phyloP scores from a whole-genome alignment of 2,329 filamentous ascomycete species.

The Mycosphaerelloides madeirae region DNA sequence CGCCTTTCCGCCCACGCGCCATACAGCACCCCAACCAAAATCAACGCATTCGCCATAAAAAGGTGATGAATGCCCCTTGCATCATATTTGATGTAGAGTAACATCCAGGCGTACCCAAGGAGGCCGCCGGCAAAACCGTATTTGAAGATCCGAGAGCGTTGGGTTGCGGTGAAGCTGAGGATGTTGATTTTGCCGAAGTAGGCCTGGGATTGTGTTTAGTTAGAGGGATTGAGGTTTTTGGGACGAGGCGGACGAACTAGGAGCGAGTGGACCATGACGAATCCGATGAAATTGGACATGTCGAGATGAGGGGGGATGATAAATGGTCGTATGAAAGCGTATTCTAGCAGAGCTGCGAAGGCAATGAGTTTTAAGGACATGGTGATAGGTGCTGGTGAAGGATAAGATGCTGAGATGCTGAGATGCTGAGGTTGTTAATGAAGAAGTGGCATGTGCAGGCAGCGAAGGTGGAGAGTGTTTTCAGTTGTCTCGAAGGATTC shows the following conservation, averaged over 20 bases:
- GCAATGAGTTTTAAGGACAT: slow-evolving; percentile 13
- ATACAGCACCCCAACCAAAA: slow-evolving; percentile 11
- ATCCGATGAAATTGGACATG: slow-evolving; percentile 16
- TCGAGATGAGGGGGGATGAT: slow-evolving; percentile 9
- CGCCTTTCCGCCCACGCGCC: slow-evolving; percentile 9
- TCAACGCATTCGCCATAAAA: slow-evolving; percentile 14
- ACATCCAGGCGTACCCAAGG: slow-evolving; percentile 17
- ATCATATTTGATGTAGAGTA: slow-evolving; percentile 10
- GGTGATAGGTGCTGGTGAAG: too few species aligned
- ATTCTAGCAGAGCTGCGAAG: slow-evolving; percentile 14
- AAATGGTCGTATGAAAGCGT: slow-evolving; percentile 16
- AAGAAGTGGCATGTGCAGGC: background rate
- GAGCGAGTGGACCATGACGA: slow-evolving; percentile 9
- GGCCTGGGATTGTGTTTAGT: slow-evolving; percentile 9
- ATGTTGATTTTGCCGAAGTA: slow-evolving; percentile 16
- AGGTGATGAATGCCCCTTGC: slow-evolving; percentile 15
- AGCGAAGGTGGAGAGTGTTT: background rate
- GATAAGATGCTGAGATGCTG: background rate
- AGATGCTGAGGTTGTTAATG: background rate
- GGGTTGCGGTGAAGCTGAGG: slow-evolving; percentile 8
- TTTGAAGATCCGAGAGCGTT: slow-evolving; percentile 4
- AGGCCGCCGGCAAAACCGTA: slow-evolving; percentile 13
- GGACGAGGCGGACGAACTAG: background rate
- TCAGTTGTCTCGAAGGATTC: background rate
- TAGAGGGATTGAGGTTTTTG: background rate